Conservation (phyloP, 106 monocot species). For the Vanilla planifolia region DNA sequence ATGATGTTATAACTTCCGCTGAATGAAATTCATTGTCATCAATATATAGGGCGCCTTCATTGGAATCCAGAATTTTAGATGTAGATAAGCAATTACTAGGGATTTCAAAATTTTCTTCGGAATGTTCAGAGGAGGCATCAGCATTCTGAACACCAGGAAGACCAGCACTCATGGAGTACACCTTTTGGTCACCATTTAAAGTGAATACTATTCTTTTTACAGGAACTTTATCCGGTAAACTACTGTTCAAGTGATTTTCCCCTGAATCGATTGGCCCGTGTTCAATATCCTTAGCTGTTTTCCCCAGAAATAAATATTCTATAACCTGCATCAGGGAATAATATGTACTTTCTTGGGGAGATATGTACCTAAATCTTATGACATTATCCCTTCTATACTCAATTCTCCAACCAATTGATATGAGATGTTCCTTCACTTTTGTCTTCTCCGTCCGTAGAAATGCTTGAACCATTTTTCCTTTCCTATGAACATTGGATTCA, state of each 20-base stretch:
- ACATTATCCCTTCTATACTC: conserved; percentile 16
- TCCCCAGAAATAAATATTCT: conserved; percentile 1
- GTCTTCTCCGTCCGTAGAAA: background rate
- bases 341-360: conserved; percentile 22
- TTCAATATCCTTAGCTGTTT: background rate
- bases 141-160: background rate
- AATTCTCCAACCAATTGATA: conserved; percentile 36
- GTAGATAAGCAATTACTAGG: background rate
- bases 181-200: background rate
- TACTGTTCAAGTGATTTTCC: background rate
- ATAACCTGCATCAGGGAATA: conserved; percentile 12
- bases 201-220: background rate
- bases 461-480: background rate
- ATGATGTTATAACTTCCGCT: background rate
- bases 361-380: conserved; percentile 14
- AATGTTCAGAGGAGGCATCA: background rate
- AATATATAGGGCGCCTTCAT: no score
- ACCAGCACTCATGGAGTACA: background rate
- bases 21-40: background rate
- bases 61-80: background rate
- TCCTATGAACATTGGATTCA: background rate
- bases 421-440: conserved; percentile 34
- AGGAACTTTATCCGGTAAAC: background rate
- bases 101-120: background rate
- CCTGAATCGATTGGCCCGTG: background rate